Base-by-base conservation (phyloP, 306 rosid genomes). In the Canavalia gladiata region DNA sequence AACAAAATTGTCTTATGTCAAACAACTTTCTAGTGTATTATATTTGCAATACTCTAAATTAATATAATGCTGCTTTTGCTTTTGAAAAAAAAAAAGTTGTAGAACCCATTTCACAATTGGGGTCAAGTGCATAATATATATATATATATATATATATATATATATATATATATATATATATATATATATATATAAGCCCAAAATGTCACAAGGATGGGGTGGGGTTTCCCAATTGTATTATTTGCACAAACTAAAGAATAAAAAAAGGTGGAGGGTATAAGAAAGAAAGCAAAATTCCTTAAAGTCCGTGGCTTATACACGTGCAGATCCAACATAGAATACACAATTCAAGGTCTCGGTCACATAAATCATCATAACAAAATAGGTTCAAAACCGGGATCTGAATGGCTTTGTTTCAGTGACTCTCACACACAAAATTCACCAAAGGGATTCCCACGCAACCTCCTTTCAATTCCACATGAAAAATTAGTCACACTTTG, bases 361-460 rank as follows among this genome's bases (percentile, higher is more conserved):
- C 81, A 55, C 11, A 68, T 83, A 77, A 86, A 85, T 65, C 55
- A 6, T 49, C 8, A 68, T 68, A 55, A 84, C 67, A 47, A 70
- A 70, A 66, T 58, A 33, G 34, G 0, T 35, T 46, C 80, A 68
- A 76, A 76, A 60, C 75, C 83, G 76, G 80, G 90, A 86, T 85
- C 88, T 57, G 65, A 82, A 81, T 72, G 75, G 84, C 83, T 84
- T 83, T 76, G 82, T 74, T 88, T 72, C 84, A 69, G 75, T 76
- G 35, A 59, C 34, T 6, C 43, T 34, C 8, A 63, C 18, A 68
- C 78, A 74, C 71, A 77, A 7, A 75, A 68, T 60, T 68, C 87
- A 46, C 78, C 89, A 80, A 84, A 86, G 83, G 95, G 97, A 89
- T 90, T 90, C 91, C 83, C 77, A 89, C 97, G 97, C 94, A 75